These are phyloP conservation scores for Candida anglica DNA, from an alignment of 805 yeast species.

Conservation along the genomic window DNA sequence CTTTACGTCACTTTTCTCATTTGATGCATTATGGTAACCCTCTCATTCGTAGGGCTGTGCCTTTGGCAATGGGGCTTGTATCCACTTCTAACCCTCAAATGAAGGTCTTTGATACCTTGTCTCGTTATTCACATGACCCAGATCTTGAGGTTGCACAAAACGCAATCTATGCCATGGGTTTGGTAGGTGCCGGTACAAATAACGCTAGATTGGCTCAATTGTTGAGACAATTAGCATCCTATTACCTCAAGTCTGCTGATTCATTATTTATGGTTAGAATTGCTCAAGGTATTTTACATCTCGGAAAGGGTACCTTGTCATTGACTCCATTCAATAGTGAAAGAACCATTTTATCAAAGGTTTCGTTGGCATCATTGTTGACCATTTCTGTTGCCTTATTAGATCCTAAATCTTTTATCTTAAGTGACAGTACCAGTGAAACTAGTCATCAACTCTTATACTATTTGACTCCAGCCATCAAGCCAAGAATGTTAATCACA, in stretches of 20 bases:
- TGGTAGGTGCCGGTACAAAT: constrained; percentile 98
- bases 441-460: constrained; percentile 73
- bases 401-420: constrained; percentile 79
- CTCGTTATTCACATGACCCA: constrained; percentile 94
- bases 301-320: constrained; percentile 94
- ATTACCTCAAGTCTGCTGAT: constrained; percentile 87
- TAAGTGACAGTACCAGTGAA: constrained; percentile 51
- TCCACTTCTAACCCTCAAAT: constrained; percentile 93
- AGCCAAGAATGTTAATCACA: constrained; percentile 90
- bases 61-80: constrained; percentile 95
- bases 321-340: constrained; percentile 87
- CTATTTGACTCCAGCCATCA: constrained; percentile 81
- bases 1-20: constrained; percentile 93
- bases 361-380: constrained; percentile 82
- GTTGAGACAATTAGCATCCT: constrained; percentile 89
- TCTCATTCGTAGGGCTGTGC: constrained; percentile 87
- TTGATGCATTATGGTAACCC: constrained; percentile 97
- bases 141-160: constrained; percentile 92
- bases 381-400: constrained; percentile 80
- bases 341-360: constrained; percentile 81
- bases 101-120: constrained; percentile 93
- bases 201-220: constrained; percentile 97
- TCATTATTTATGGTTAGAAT: constrained; percentile 88
- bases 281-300: constrained; percentile 90
- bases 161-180: constrained; percentile 94